A percentile compares a stretch with the other conserved stretches of the same genome.
Evolutionary conservation across 2,329 filamentous ascomycete species (phyloP).

Genomic region (Sporothrix sp.): DNA sequence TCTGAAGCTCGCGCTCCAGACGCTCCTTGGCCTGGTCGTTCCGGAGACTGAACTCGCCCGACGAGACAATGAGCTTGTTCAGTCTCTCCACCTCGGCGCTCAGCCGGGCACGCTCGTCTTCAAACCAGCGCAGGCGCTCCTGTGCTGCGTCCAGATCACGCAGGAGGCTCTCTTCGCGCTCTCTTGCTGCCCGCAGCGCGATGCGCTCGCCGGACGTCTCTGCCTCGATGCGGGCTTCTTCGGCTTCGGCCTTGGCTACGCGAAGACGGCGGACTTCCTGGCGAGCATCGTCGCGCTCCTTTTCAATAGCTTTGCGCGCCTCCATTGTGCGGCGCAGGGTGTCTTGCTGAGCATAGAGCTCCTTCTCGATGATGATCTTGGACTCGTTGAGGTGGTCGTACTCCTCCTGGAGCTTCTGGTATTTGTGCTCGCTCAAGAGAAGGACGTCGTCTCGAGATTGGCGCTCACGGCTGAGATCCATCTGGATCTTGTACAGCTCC

Average conservation of each 20-base stretch:
- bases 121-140: slow-evolving; percentile 65
- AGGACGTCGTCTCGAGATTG: slow-evolving; percentile 93
- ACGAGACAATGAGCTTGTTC: slow-evolving; percentile 78
- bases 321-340: slow-evolving; percentile 78
- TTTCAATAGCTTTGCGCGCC: slow-evolving; percentile 67
- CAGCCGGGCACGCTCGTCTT: slow-evolving; percentile 67
- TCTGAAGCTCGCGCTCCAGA: slow-evolving; percentile 80
- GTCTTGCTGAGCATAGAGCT: slow-evolving; percentile 93
- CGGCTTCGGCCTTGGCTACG: slow-evolving; percentile 72
- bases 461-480: slow-evolving; percentile 79
- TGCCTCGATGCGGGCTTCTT: slow-evolving; percentile 75
- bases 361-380: slow-evolving; percentile 96
- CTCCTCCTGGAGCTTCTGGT: slow-evolving; percentile 70
- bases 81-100: slow-evolving; percentile 74
- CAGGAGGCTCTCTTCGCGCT: slow-evolving; percentile 67
- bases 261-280: slow-evolving; percentile 74
- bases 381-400: slow-evolving; percentile 80
- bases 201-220: slow-evolving; percentile 72
- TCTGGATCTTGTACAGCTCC: slow-evolving; percentile 74
- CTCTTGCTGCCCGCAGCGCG: slow-evolving; percentile 66
- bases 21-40: slow-evolving; percentile 93
- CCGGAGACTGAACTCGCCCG: slow-evolving; percentile 77
- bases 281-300: slow-evolving; percentile 82
- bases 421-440: slow-evolving; percentile 82
- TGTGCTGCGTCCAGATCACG: slow-evolving; percentile 74